phyloP scores from a whole-genome alignment of 176 grass and related monocot genomes.

The Eragrostis nindensis region DNA sequence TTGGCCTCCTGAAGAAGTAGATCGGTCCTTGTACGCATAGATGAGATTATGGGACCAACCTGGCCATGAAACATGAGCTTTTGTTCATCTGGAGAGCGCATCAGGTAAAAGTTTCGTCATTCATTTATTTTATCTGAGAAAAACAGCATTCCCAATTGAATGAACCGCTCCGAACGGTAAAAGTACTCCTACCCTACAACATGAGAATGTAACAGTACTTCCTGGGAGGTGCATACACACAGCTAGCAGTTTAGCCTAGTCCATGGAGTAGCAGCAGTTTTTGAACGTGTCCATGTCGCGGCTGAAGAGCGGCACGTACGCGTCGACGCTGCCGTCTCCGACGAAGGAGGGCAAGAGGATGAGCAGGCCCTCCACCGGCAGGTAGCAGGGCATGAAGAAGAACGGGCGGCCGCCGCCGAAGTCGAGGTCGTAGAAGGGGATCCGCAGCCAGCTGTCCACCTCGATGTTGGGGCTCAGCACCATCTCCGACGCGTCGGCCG shows the following conservation, averaged over 20 bases:
- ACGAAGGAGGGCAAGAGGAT: constrained; percentile 29
- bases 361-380: constrained; percentile 41
- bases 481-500: constrained; percentile 35
- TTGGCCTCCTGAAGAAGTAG: too few relatives aligned
- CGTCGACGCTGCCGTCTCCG: constrained; percentile 35
- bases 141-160: background rate
- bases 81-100: too few relatives aligned
- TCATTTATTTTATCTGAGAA: background rate
- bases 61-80: too few relatives aligned
- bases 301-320: constrained; percentile 32
- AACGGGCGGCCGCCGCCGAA: constrained; percentile 35
- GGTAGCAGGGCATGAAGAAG: constrained; percentile 46
- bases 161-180: background rate
- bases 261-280: constrained; percentile 29
- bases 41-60: too few relatives aligned
- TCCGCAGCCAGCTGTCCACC: constrained; percentile 39
- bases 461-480: constrained; percentile 39
- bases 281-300: constrained; percentile 40
- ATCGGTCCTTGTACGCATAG: too few relatives aligned
- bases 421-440: constrained; percentile 44
- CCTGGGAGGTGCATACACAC: background rate
- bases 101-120: background rate
- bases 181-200: background rate
- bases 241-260: background rate
- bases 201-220: background rate